Base-by-base conservation (phyloP, 257 asterid species). In the Haberlea rhodopensis region DNA sequence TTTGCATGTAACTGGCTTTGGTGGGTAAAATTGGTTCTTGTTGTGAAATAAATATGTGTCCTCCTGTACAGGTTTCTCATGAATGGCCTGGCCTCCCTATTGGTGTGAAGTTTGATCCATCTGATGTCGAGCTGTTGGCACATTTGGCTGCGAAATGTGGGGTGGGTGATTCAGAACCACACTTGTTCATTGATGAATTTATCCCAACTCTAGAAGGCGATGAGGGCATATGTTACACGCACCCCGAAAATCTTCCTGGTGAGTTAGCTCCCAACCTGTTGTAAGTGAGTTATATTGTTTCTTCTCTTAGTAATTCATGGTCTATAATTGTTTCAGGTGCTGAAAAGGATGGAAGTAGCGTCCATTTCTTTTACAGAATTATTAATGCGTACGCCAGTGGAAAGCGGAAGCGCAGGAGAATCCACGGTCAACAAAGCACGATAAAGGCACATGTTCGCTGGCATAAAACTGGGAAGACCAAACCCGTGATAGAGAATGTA, bases 201-300 rank as follows among this genome's bases (percentile, higher is more conserved):
- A 94, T 94, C 73, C 91, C 91, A 0, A 90, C 99, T 11, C 79
- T 94, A 46, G 94, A 88, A 5, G 74, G 75, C 1, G 76, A 79
- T 2, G 95, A 78, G 19, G 99, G 99, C 53, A 90, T 94, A 62
- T 88, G 91, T 64, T 90, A 72, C 76, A 81, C 96, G 58, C 99
- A 90, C 81, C 99, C 99, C 21, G 97, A 90, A 79, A 83, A 90
- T 74, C 99, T 94, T 79, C 96, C 97, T 11, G 97, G 99, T 94
- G 60, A 77, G 86, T 62, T 31, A 6, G 55, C 28, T 6, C 26
- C 22, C 28, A 13, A 46, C 19, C 51, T 23, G 24, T 52, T 10
- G 53, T 31, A 0, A 24, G 24, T 49, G 8, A 22, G 54, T 43
- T 43, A 16, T n/a, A 6, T 26, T 40, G 15, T 18, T 32, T 58